These are phyloP conservation scores for Phytophthora meadii DNA, from an alignment of 352 stramenopile genomes.

Conservation along the genomic window DNA sequence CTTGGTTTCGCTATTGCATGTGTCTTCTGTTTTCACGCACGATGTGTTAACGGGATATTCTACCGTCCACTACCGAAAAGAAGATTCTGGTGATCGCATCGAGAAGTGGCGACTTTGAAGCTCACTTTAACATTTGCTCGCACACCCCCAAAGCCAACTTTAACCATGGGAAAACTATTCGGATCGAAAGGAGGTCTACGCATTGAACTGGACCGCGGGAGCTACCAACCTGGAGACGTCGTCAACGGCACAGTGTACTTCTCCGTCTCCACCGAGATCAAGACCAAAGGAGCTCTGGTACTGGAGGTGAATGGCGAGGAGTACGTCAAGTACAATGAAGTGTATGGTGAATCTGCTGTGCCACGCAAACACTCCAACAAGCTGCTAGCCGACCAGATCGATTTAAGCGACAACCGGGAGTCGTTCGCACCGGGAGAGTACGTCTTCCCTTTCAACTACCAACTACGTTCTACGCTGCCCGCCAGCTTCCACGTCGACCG, in stretches of 20 bases:
- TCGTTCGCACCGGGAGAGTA: constrained; percentile 51
- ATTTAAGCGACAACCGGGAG: constrained; percentile 48
- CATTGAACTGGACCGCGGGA: constrained; percentile 33
- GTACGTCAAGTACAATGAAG: constrained; percentile 37
- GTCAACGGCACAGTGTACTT: constrained; percentile 35
- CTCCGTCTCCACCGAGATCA: constrained; percentile 31
- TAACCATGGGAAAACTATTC: constrained; percentile 33
- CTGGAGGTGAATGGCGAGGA: constrained; percentile 35
- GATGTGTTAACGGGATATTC: constrained; percentile 12
- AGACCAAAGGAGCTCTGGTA: constrained; percentile 35
- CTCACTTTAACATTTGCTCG: constrained; percentile 24
- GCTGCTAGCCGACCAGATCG: constrained; percentile 38
- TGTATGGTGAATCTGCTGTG: constrained; percentile 21
- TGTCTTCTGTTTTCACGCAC: constrained; percentile 7
- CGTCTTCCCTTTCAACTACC: constrained; percentile 39
- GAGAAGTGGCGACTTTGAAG: background rate
- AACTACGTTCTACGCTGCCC: constrained; percentile 22
- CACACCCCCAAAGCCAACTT: background rate
- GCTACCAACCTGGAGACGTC: constrained; percentile 30
- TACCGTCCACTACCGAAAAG: too few species aligned
- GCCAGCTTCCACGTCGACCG: constrained; percentile 30
- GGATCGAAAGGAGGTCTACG: constrained; percentile 31
- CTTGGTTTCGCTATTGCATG: constrained; percentile 6
- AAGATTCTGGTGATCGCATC: background rate
- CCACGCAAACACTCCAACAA: constrained; percentile 21